A percentile compares a stretch with the other conserved stretches of the same genome.
These are phyloP conservation scores for Apostasia shenzhenica DNA, from an alignment of 106 monocot species.

Conservation along the genomic window DNA sequence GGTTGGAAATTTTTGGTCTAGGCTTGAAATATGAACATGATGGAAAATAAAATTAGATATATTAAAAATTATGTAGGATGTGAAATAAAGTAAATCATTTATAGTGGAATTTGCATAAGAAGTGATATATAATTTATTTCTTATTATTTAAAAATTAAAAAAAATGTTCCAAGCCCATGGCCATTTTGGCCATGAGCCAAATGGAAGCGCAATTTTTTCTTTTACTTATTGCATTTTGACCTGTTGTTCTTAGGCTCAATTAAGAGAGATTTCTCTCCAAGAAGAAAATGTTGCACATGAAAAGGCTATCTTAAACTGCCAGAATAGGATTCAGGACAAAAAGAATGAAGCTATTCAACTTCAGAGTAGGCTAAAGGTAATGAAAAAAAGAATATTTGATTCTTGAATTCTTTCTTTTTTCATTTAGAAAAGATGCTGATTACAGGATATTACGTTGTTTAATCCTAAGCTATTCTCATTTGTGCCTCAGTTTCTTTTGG, in stretches of 20 bases:
- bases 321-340: conserved; percentile 74
- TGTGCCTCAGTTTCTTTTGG: no score
- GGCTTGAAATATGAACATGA: no score
- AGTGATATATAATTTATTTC: no score
- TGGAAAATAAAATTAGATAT: no score
- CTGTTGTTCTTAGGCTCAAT: conserved; percentile 45
- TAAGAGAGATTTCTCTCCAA: conserved; percentile 61
- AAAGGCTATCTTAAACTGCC: conserved; percentile 69
- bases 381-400: not conserved
- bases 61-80: no score
- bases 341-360: conserved; percentile 44
- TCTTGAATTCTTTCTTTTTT: not conserved
- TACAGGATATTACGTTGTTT: not conserved
- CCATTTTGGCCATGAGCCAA: no score
- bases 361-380: conserved; percentile 58
- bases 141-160: no score
- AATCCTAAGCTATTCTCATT: no score
- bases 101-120: no score
- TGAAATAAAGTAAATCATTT: no score
- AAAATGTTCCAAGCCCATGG: no score
- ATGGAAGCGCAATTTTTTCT: not conserved
- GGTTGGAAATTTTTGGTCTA: no score
- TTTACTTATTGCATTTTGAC: not conserved
- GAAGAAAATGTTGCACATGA: conserved; percentile 89
- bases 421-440: conserved; percentile 1